phyloP scores from a whole-genome alignment of 257 asterid species.

The Gentiana macrophylla region DNA sequence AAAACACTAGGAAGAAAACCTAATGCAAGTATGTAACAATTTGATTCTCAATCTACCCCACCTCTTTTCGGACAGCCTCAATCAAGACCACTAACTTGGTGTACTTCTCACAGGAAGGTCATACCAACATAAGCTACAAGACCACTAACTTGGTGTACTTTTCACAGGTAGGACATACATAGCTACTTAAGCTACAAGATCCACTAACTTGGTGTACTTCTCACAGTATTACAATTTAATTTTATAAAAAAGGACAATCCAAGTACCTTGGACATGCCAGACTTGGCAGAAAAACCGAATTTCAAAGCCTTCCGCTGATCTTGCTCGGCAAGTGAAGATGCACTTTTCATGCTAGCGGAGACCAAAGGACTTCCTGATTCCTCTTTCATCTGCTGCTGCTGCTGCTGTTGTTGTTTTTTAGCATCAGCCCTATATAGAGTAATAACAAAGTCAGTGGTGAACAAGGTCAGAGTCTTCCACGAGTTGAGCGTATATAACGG shows the following conservation, averaged over 20 bases:
- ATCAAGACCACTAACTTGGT: not conserved
- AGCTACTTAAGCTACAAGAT: not conserved
- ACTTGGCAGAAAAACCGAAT: slow-evolving; percentile 83
- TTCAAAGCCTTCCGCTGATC: slow-evolving; percentile 83
- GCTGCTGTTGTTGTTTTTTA: slow-evolving; percentile 45
- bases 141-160: not conserved
- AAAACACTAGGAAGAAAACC: too few species aligned
- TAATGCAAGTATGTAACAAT: too few species aligned
- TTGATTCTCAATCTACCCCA: too few species aligned
- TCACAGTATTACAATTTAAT: not conserved
- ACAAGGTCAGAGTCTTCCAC: not conserved
- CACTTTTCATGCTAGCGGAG: slow-evolving; percentile 37
- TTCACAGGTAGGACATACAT: not conserved
- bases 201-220: not conserved
- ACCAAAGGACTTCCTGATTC: slow-evolving; percentile 25
- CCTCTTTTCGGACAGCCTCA: not conserved
- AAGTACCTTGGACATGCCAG: slow-evolving; percentile 54
- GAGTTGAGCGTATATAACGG: not conserved
- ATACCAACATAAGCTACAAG: not conserved
- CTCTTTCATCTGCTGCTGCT: slow-evolving; percentile 51
- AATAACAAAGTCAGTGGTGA: slow-evolving; percentile 7
- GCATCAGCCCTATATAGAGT: slow-evolving; percentile 58
- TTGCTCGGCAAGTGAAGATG: slow-evolving; percentile 78
- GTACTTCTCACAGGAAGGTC: not conserved
- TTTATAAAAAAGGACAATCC: not conserved